Base-by-base conservation (phyloP, 169 alveolate genomes). In the Perkinsus olseni region DNA sequence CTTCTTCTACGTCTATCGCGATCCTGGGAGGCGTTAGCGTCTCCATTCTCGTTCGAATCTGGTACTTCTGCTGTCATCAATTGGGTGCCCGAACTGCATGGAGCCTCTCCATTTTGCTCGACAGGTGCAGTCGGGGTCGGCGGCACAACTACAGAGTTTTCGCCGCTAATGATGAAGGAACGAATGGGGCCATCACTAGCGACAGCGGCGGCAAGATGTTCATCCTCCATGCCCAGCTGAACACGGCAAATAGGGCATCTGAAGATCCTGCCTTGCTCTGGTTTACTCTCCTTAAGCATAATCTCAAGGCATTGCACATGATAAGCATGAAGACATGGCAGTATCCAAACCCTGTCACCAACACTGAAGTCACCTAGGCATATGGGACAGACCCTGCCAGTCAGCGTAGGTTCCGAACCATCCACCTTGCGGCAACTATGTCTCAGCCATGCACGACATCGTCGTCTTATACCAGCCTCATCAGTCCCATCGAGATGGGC, bases 361-460 rank as follows among this genome's bases (percentile, higher is more conserved):
- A 28, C 31, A 62, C 31, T 62, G 17, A 21, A 62, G 34, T 62
- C 82, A 13, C 82, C 82, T 0, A 62, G 82, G 31, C 82, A 62
- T 62, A 62, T 62, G 34, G 82, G 37, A 62, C 82, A 62, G 82
- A 62, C 82, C 82, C 82, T 62, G 82, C 82, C 82, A 62, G 82
- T 62, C 82, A 62, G 82, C 82, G 82, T 21, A 62, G 82, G 82
- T 62, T 62, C 82, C 82, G 82, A 13, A 62, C 82, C 82, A 28
- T 62, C 82, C 1, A 62, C 31, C 82, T 62, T 62, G 17, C 82
- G 31, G 82, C 82, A 21, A 62, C 34, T 62, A 62, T 24, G 82
- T 62, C 34, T 62, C 1, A 62, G 37, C 82, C 82, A 62, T 62
- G 1, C 10, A 21, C 82, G 82, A 62, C 82, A 62, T 62, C 82